Percentiles rank a stretch among this genome's conserved stretches.
Evolutionary conservation across 169 alveolate genomes (phyloP).

Genomic region (Plasmodium reichenowi): DNA sequence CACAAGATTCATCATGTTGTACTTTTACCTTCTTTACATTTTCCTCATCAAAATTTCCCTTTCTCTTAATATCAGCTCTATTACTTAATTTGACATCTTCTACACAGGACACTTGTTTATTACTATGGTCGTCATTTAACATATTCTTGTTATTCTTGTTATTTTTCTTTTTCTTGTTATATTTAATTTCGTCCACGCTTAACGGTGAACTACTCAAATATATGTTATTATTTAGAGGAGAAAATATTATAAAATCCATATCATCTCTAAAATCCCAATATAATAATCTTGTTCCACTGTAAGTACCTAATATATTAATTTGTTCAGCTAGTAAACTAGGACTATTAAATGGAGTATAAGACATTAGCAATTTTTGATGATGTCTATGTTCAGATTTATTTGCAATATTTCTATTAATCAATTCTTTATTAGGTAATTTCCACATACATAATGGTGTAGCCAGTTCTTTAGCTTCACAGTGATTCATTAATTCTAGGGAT

Average conservation of each 20-base stretch:
- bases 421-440: slow-evolving; percentile 91
- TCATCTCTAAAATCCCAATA: slow-evolving; percentile 91
- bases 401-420: slow-evolving; percentile 88
- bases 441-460: slow-evolving; percentile 91
- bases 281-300: slow-evolving; percentile 89
- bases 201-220: slow-evolving; percentile 81
- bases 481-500: slow-evolving; percentile 87
- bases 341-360: slow-evolving; percentile 90
- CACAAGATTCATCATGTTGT: slow-evolving; percentile 12
- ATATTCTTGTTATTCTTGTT: neutral
- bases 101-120: neutral
- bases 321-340: slow-evolving; percentile 91
- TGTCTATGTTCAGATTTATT: slow-evolving; percentile 90
- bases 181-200: slow-evolving; percentile 30
- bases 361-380: slow-evolving; percentile 90
- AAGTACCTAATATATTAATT: slow-evolving; percentile 88
- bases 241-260: slow-evolving; percentile 84
- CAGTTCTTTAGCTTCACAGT: slow-evolving; percentile 86
- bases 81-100: slow-evolving; percentile 43
- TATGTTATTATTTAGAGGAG: slow-evolving; percentile 82
- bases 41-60: slow-evolving; percentile 20
- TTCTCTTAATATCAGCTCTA: slow-evolving; percentile 28
- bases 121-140: neutral
- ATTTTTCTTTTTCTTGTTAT: slow-evolving; percentile 24
- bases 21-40: neutral